Evolutionary conservation across 176 grass and related monocot species (phyloP), one percentile per base, ranked within the genome.

Genomic region (Areca catechu): DNA sequence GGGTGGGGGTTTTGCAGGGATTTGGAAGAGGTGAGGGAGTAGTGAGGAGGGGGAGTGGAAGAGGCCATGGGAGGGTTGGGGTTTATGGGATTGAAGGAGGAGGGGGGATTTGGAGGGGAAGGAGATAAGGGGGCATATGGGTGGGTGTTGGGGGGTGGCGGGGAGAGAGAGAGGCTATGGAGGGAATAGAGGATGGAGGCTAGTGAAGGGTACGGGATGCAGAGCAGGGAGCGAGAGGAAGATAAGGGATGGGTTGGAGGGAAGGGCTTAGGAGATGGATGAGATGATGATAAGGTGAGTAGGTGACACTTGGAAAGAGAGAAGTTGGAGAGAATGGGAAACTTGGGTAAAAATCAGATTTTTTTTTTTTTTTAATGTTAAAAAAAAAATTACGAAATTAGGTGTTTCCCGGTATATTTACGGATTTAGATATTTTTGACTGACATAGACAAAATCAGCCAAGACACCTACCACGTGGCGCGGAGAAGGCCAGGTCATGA

Each of bases 1-100:
- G 71, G 34, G 4, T 62, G 69, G 49, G 57, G 58, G 24, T 9
- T 30, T 7, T 65, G 60, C 0, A 76, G 67, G 24, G 79, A 65
- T 71, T 85, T 79, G 50, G 86, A 74, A 58, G 82, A 59, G 71
- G 86, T 82, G 82, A 90, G 75, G 49, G 58, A 53, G 19, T 72
- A 72, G 50, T 72, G 70, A 22, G 70, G 50, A 59, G 70, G 58
- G 63, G 74, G 92, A 21, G 83, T 88, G 51, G 86, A 67, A 57
- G 86, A 81, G 25, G 93, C 80, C 93, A 97, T 97, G 55, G 30
- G 16, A 24, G 57, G 17, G 9, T 15, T 34, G 47, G 58, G 65
- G 19, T 28, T 59, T 67, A 15, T 37, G 62, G 54, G 49, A 23
- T 4, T 70, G 58, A 18, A 62, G 52, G 54, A 67, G 57, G 58